Base-by-base conservation (phyloP, 2,329 filamentous ascomycete genomes). In the Corinectria fuckeliana region DNA sequence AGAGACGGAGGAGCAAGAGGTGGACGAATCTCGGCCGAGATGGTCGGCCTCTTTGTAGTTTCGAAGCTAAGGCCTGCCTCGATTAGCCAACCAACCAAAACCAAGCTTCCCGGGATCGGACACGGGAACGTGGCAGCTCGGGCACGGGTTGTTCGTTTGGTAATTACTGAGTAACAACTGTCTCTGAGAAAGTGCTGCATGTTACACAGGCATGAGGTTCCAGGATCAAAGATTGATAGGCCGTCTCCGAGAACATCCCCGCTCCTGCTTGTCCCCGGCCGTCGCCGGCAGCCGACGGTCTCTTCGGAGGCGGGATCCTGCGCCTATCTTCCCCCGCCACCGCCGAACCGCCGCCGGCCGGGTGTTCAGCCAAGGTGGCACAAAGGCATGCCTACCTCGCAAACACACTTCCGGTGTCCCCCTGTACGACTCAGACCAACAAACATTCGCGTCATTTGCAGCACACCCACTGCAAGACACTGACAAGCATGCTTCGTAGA, bases 221-320 rank as follows among this genome's bases (percentile, higher is more conserved):
- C n/a, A n/a, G n/a, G n/a, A 18, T 18, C 54, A 14, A 39, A 6
- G 18, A 38, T 30, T 64, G 67, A 69, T 69, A 69, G 67, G 67
- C 63, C 65, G 50, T 52, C 58, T 68, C 67, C 67, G 64, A 61
- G 53, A 23, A 30, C 39, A 49, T 53, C 32, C 56, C 67, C 54
- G 61, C 57, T 39, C 38, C 44, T 52, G 49, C 16, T 48, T 49
- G 25, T 55, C 55, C 52, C 62, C 68, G 68, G 68, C 63, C 49
- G 59, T 69, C 68, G 68, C 66, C 68, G 68, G 45, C 64, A 65
- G 66, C 68, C 68, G 68, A 70, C 48, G 26, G 39, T 25, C 20
- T 21, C 49, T 26, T 41, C 55, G 16, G 23, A 28, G 25, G n/a
- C 16, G n/a, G 26, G 8, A 20, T 11, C 10, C 25, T 10, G 13